These are phyloP conservation scores for Coemansia sp. DNA, from an alignment of 192 early-diverging fungal genomes.

Conservation along the genomic window DNA sequence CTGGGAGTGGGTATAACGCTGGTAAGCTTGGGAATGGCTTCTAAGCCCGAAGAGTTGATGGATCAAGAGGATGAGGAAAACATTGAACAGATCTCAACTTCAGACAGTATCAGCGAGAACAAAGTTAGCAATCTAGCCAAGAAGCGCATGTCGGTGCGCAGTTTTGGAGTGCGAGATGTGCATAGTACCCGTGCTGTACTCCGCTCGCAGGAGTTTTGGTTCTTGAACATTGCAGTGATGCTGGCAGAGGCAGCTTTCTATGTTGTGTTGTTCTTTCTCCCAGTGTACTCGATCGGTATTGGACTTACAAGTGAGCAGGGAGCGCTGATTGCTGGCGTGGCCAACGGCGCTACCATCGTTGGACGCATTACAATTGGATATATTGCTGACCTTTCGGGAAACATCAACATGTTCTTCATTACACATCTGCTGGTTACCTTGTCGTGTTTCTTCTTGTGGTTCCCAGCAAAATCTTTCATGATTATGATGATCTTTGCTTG, in stretches of 20 bases:
- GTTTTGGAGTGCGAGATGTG: conserved; percentile 56
- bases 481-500: conserved; percentile 55
- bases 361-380: conserved; percentile 67
- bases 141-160: conserved; percentile 56
- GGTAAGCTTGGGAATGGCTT: conserved; percentile 49
- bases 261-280: conserved; percentile 46
- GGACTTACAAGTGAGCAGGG: conserved; percentile 60
- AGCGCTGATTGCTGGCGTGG: conserved; percentile 62
- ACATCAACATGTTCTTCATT: conserved; percentile 57
- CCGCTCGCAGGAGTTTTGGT: conserved; percentile 54
- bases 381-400: conserved; percentile 60
- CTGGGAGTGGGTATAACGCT: conserved; percentile 37
- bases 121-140: conserved; percentile 41
- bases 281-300: conserved; percentile 59
- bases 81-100: conserved; percentile 28
- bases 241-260: conserved; percentile 54
- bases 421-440: conserved; percentile 49
- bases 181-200: conserved; percentile 47
- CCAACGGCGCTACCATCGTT: conserved; percentile 64
- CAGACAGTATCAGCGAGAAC: conserved; percentile 38
- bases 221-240: conserved; percentile 54
- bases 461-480: conserved; percentile 54
- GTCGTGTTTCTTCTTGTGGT: conserved; percentile 54
- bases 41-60: conserved; percentile 52
- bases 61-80: conserved; percentile 49